Evolutionary conservation across 2,329 filamentous ascomycete genomes (phyloP).

Genomic region (Colletotrichum sp.): DNA sequence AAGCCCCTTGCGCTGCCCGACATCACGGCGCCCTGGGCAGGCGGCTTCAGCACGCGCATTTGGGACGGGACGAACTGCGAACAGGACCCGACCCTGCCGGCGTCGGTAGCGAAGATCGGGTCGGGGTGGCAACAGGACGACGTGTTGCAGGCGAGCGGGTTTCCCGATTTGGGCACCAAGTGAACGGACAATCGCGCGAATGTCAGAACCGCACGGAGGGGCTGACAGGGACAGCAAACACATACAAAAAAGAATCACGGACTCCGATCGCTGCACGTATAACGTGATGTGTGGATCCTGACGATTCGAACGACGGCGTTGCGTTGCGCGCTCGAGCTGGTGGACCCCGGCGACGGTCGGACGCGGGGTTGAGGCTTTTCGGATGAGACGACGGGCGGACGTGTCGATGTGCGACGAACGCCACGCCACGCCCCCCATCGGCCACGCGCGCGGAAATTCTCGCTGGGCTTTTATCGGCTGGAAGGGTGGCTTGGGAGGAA

Average conservation of each 20-base stretch:
- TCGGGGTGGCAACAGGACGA: neutral
- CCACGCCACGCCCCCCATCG: neutral
- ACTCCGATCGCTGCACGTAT: neutral
- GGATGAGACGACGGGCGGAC: neutral
- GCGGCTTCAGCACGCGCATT: constrained; percentile 11
- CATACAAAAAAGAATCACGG: neutral
- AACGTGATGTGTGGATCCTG: neutral
- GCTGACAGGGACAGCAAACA: neutral
- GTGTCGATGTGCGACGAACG: neutral
- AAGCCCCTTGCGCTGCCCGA: constrained; percentile 7
- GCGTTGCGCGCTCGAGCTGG: neutral
- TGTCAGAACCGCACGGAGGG: neutral
- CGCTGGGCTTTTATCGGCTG: neutral
- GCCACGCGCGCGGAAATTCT: neutral
- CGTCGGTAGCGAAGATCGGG: constrained; percentile 1
- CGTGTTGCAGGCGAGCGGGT: neutral
- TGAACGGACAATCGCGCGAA: neutral
- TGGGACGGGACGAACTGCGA: constrained; percentile 19
- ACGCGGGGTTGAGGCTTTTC: neutral
- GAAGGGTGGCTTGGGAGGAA: neutral
- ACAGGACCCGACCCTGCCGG: constrained; percentile 7
- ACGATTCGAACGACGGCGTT: neutral
- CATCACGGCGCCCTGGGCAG: constrained; percentile 5
- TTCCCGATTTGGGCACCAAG: neutral
- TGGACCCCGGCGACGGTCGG: neutral